These are phyloP conservation scores for Cercospora brassicicola DNA, from an alignment of 2,329 filamentous ascomycete species.

Conservation along the genomic window DNA sequence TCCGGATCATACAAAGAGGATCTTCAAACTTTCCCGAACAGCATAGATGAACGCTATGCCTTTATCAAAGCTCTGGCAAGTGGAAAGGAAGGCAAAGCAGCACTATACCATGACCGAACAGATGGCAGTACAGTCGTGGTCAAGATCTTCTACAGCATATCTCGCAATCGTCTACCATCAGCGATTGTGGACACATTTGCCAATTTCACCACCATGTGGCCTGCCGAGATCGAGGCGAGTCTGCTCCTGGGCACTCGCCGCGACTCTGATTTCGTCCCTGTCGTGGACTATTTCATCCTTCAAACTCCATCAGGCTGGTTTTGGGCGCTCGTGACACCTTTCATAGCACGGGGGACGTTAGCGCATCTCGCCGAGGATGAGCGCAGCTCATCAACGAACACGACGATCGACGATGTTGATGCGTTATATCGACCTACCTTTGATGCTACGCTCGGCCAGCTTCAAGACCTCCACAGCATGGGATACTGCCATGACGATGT, in stretches of 20 bases:
- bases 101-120: slow-evolving; percentile 17
- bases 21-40: neutral
- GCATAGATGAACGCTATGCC: slow-evolving; percentile 22
- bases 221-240: slow-evolving; percentile 27
- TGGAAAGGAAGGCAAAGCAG: slow-evolving; percentile 24
- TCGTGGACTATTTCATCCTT: slow-evolving; percentile 26
- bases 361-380: slow-evolving; percentile 18
- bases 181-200: slow-evolving; percentile 9
- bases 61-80: slow-evolving; percentile 18
- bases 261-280: slow-evolving; percentile 15
- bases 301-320: slow-evolving; percentile 8
- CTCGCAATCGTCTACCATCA: slow-evolving; percentile 13
- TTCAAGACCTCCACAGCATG: slow-evolving; percentile 34
- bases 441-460: slow-evolving; percentile 29
- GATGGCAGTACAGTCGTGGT: slow-evolving; percentile 18
- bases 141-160: slow-evolving; percentile 18
- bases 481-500: slow-evolving; percentile 44
- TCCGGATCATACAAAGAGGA: neutral
- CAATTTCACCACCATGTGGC: slow-evolving; percentile 20
- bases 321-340: slow-evolving; percentile 26
- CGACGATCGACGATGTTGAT: slow-evolving; percentile 29
- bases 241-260: slow-evolving; percentile 7
- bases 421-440: slow-evolving; percentile 36
- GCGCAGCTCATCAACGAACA: neutral
- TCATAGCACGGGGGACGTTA: slow-evolving; percentile 19